A percentile compares a stretch with the other conserved stretches of the same genome.
Conservation (phyloP, 331 rosid genomes). For the Malus hybrid region DNA sequence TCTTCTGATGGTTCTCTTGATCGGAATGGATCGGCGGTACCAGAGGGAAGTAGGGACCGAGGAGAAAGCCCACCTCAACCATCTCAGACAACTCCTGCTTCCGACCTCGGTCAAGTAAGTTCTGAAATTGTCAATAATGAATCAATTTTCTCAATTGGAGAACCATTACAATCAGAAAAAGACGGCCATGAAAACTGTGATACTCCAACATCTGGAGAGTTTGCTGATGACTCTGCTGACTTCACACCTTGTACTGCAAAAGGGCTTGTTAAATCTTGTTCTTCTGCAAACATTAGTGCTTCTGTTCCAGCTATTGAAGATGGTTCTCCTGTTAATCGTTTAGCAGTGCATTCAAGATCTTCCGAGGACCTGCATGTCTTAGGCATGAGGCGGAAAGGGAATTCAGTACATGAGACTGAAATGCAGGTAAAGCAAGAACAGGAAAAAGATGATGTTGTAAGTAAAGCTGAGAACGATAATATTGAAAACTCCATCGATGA, state of each 20-base stretch:
- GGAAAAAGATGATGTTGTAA: slow-evolving; percentile 18
- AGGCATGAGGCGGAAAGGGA: slow-evolving; percentile 33
- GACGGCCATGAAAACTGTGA: slow-evolving; percentile 42
- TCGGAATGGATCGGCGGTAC: slow-evolving; percentile 10
- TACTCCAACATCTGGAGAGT: slow-evolving; percentile 33
- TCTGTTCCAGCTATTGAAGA: slow-evolving; percentile 21
- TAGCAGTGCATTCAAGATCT: slow-evolving; percentile 52
- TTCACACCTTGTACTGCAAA: slow-evolving; percentile 14
- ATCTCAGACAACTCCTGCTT: slow-evolving; percentile 14
- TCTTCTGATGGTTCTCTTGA: slow-evolving; percentile 30
- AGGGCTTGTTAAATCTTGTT: slow-evolving; percentile 45
- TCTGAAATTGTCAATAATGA: slow-evolving; percentile 27
- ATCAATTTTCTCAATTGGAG: slow-evolving; percentile 48
- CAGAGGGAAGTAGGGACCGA: slow-evolving; percentile 26
- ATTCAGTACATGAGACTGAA: slow-evolving; percentile 24
- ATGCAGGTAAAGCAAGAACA: slow-evolving; percentile 32
- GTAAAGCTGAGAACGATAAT: slow-evolving; percentile 31
- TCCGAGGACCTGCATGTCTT: slow-evolving; percentile 46
- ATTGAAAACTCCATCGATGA: slow-evolving; percentile 38
- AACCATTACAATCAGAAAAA: slow-evolving; percentile 38
- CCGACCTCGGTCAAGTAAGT: slow-evolving; percentile 18
- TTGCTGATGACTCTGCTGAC: slow-evolving; percentile 30
- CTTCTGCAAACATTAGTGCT: slow-evolving; percentile 46
- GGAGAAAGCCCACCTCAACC: slow-evolving; percentile 29
- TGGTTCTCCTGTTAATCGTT: slow-evolving; percentile 8